Conservation (phyloP, 768 basidiomycete genomes). For the Lactifluus rugatus region DNA sequence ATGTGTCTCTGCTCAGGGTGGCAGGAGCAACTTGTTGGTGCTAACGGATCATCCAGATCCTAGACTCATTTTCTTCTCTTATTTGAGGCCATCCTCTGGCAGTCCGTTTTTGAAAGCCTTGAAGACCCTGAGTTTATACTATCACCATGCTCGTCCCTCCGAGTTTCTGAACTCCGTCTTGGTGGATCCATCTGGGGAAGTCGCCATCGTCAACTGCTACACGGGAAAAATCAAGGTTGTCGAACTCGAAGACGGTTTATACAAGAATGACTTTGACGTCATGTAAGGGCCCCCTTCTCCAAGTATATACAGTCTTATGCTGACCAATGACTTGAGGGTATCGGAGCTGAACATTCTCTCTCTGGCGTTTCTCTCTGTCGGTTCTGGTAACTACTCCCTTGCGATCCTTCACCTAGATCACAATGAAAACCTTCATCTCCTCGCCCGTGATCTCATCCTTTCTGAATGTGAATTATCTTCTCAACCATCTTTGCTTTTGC, state of each 20-base stretch:
- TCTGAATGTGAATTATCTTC: conserved; percentile 42
- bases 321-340: conserved; percentile 32
- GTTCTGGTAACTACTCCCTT: conserved; percentile 38
- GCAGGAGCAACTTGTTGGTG: conserved; percentile 44
- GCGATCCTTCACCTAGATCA: conserved; percentile 64
- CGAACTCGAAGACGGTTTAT: conserved; percentile 43
- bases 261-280: conserved; percentile 50
- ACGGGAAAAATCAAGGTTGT: conserved; percentile 61
- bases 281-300: conserved; percentile 37
- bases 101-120: conserved; percentile 30
- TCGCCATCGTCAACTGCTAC: conserved; percentile 59
- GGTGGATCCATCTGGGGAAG: conserved; percentile 50
- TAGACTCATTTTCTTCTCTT: conserved; percentile 54
- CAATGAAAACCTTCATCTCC: conserved; percentile 49
- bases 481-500: conserved; percentile 38
- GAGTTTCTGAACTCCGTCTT: conserved; percentile 67
- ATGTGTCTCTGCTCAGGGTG: conserved; percentile 2
- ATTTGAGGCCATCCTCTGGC: conserved; percentile 29
- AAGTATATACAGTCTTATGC: neutral
- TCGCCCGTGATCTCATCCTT: conserved; percentile 46
- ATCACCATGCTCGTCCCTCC: conserved; percentile 46
- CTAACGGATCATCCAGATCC: conserved; percentile 73
- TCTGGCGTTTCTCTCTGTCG: conserved; percentile 48
- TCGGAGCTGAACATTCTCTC: conserved; percentile 61
- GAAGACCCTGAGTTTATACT: conserved; percentile 43